Evolutionary conservation across 148 eudicot genomes (phyloP).

Genomic region (Nyssa sinensis): DNA sequence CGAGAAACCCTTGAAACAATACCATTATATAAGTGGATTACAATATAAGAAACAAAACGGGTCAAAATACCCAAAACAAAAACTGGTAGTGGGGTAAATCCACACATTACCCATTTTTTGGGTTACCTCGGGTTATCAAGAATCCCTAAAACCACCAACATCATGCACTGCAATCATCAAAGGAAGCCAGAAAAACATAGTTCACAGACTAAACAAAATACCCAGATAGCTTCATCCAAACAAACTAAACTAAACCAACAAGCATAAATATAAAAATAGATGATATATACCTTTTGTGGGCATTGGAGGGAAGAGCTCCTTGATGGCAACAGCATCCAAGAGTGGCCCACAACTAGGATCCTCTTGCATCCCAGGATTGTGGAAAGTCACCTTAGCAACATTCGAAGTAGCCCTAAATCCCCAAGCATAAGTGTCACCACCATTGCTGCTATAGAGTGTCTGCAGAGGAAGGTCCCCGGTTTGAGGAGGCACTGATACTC

Average conservation of each 20-base stretch:
- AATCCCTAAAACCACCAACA: too few relatives aligned
- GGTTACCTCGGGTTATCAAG: too few relatives aligned
- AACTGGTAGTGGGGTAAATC: too few relatives aligned
- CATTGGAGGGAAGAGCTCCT: constrained; percentile 58
- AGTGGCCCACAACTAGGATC: constrained; percentile 91
- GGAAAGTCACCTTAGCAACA: constrained; percentile 48
- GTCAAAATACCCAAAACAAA: too few relatives aligned
- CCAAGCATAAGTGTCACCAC: constrained; percentile 79
- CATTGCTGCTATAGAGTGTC: constrained; percentile 72
- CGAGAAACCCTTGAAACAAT: too few relatives aligned
- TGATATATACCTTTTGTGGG: constrained; percentile 33
- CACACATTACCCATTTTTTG: too few relatives aligned
- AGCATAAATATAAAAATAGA: not conserved
- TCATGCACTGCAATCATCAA: too few relatives aligned
- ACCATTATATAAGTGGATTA: too few relatives aligned
- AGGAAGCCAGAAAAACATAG: too few relatives aligned
- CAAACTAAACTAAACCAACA: not conserved
- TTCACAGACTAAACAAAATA: too few relatives aligned
- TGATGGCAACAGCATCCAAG: constrained; percentile 82
- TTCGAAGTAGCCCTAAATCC: constrained; percentile 55
- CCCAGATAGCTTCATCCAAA: not conserved
- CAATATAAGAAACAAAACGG: too few relatives aligned
- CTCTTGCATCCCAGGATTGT: constrained; percentile 76
- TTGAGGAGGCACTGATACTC: constrained; percentile 61
- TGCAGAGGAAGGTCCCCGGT: constrained; percentile 77